Conservation (phyloP, 805 yeast species). For the Ogataea salicorniae region DNA sequence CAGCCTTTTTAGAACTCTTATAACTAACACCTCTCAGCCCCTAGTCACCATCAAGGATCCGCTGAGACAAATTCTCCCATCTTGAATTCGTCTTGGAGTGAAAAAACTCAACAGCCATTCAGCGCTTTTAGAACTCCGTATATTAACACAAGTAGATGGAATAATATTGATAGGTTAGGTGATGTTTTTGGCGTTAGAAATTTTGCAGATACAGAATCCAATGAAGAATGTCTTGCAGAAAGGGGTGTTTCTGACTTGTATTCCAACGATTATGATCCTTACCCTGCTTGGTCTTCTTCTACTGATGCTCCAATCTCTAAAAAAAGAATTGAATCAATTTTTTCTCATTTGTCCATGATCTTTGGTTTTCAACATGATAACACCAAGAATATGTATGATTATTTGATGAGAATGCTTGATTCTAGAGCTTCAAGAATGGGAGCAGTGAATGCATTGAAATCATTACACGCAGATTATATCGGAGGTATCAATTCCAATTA, state of each 20-base stretch:
- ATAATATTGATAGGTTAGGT: conserved; percentile 33
- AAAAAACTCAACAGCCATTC: conserved; percentile 27
- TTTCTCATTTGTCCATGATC: conserved; percentile 44
- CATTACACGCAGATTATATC: conserved; percentile 69
- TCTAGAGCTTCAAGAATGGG: conserved; percentile 65
- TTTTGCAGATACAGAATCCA: conserved; percentile 30
- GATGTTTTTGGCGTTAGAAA: conserved; percentile 28
- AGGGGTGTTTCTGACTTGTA: conserved; percentile 37
- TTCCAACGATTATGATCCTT: conserved; percentile 43
- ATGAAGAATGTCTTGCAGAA: conserved; percentile 25
- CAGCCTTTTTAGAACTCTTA: not conserved
- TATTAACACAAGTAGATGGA: conserved; percentile 40
- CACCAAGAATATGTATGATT: conserved; percentile 62
- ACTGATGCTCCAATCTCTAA: conserved; percentile 43
- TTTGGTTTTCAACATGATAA: conserved; percentile 71
- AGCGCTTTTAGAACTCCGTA: conserved; percentile 44
- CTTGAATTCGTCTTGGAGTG: conserved; percentile 25
- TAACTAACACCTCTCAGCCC: conserved; percentile 8
- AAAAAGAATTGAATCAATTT: conserved; percentile 52
- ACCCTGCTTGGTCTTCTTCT: conserved; percentile 46
- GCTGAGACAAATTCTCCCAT: conserved; percentile 14
- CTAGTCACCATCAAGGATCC: conserved; percentile 10
- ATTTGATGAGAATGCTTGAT: conserved; percentile 55
- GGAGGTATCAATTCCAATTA: conserved; percentile 68
- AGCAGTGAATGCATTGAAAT: conserved; percentile 47